A percentile compares a stretch with the other conserved stretches of the same genome.
phyloP scores from a whole-genome alignment of 768 basidiomycete species.

The Termitomyces sp. region DNA sequence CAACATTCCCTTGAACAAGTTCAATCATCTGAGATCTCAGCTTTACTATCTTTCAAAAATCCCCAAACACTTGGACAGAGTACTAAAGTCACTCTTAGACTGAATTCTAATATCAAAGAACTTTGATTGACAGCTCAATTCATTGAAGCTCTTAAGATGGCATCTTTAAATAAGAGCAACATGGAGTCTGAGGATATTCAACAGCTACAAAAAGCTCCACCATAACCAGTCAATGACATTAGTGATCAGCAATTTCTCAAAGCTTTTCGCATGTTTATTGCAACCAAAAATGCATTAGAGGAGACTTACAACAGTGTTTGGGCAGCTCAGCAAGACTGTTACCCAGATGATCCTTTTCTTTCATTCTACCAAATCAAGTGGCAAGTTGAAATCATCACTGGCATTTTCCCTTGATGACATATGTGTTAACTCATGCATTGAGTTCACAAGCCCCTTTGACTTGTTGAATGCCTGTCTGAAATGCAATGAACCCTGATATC shows the following conservation, averaged over 20 bases:
- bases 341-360: background rate
- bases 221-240: background rate
- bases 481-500: slow-evolving; percentile 2
- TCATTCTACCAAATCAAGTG: background rate
- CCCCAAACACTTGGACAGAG: background rate
- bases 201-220: background rate
- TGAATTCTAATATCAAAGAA: background rate
- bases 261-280: background rate
- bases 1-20: background rate
- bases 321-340: background rate
- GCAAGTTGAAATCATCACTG: background rate
- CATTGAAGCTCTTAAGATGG: background rate
- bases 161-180: background rate
- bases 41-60: background rate
- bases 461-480: background rate
- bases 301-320: background rate
- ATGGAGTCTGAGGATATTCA: background rate
- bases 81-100: background rate
- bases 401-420: slow-evolving; percentile 24
- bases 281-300: background rate
- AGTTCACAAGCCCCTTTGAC: slow-evolving; percentile 4
- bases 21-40: background rate
- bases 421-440: slow-evolving; percentile 29
- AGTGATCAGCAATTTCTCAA: background rate
- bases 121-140: background rate